phyloP scores from a whole-genome alignment of 2,329 filamentous ascomycete genomes.

The Hypoxylon sp. region DNA sequence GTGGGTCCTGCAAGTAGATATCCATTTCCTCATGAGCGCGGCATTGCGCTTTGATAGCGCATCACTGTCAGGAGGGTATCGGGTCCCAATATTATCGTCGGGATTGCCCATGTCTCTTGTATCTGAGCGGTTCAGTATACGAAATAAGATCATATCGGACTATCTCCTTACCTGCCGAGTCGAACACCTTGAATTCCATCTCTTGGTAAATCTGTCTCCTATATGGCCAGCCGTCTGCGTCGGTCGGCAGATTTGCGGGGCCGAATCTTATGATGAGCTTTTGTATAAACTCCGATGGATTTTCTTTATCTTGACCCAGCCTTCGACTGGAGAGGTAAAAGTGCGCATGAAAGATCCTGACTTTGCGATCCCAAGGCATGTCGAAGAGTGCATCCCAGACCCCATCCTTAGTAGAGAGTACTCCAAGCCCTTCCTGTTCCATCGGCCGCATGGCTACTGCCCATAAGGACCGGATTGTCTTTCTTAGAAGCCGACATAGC shows the following conservation, averaged over 20 bases:
- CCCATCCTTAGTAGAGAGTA: neutral
- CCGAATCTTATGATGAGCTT: neutral
- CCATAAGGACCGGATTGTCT: neutral
- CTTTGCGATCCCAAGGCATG: neutral
- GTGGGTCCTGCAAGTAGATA: neutral
- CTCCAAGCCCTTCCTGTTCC: neutral
- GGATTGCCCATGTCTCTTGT: neutral
- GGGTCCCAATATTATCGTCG: neutral
- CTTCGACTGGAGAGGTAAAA: neutral
- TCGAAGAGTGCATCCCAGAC: slow-evolving; percentile 1
- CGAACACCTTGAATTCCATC: neutral
- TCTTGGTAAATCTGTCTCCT: neutral
- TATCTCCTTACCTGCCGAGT: neutral
- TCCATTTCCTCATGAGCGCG: neutral
- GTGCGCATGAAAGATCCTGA: neutral
- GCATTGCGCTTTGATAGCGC: neutral
- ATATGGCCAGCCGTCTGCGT: neutral
- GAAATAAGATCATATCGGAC: neutral
- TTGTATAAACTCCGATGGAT: neutral
- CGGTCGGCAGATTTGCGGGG: neutral
- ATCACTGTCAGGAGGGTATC: neutral
- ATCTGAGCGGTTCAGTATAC: neutral
- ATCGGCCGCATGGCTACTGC: neutral
- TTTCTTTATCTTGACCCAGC: neutral
- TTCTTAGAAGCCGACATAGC: slow-evolving; percentile 1